phyloP scores from a whole-genome alignment of 257 asterid genomes.

The Solanum clarkiae region DNA sequence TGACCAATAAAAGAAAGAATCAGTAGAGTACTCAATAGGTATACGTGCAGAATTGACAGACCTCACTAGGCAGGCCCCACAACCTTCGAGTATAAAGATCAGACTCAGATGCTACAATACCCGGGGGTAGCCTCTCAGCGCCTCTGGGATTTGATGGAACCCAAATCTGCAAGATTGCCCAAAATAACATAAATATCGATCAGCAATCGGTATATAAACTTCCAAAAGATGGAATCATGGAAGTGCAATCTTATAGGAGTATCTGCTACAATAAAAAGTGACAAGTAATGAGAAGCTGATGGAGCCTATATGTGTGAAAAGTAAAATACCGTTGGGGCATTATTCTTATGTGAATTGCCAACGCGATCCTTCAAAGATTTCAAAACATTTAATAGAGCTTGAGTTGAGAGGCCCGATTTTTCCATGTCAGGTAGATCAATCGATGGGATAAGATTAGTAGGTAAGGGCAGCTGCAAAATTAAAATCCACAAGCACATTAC shows the following conservation, averaged over 20 bases:
- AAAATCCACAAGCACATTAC: slow-evolving; percentile 2
- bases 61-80: slow-evolving; percentile 84
- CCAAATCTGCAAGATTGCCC: slow-evolving; percentile 46
- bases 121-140: slow-evolving; percentile 78
- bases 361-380: slow-evolving; percentile 51
- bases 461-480: slow-evolving; percentile 33
- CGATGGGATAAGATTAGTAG: slow-evolving; percentile 48
- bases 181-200: neutral
- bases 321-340: slow-evolving; percentile 36
- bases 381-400: slow-evolving; percentile 72
- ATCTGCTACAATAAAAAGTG: neutral
- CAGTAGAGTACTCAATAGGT: neutral
- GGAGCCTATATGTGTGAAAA: neutral
- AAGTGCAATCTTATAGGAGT: neutral
- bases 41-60: slow-evolving; percentile 13
- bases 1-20: neutral
- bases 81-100: slow-evolving; percentile 68
- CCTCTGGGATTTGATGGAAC: slow-evolving; percentile 84
- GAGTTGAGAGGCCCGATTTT: slow-evolving; percentile 76
- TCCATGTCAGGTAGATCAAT: slow-evolving; percentile 53
- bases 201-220: neutral
- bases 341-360: slow-evolving; percentile 23
- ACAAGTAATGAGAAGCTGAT: neutral
- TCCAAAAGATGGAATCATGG: neutral
- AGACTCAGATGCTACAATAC: slow-evolving; percentile 42